phyloP scores from a whole-genome alignment of 495 filamentous ascomycete species.

The Aeminium ludgeri region DNA sequence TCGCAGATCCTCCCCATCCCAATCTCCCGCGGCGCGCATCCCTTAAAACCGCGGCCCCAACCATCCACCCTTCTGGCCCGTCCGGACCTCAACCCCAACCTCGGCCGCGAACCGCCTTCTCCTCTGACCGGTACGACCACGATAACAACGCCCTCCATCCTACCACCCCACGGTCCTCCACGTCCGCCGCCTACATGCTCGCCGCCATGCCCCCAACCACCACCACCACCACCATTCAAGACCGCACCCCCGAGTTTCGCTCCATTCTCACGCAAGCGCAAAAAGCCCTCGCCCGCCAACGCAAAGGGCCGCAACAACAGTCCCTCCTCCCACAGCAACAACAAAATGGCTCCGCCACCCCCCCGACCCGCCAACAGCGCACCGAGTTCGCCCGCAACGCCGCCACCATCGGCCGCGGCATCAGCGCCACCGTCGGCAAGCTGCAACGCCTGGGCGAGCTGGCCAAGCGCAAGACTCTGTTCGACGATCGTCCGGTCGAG shows the following conservation, averaged over 20 bases:
- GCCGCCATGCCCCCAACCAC: constrained; percentile 29
- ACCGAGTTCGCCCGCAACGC: constrained; percentile 83
- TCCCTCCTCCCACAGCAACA: constrained; percentile 64
- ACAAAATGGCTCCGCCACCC: constrained; percentile 43
- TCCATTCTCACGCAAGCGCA: constrained; percentile 74
- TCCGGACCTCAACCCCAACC: not conserved
- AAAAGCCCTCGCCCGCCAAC: constrained; percentile 16
- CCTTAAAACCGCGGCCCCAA: not conserved
- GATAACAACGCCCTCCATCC: too few species aligned
- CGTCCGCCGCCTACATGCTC: constrained; percentile 1
- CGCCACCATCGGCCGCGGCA: constrained; percentile 72
- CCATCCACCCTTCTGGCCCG: not conserved
- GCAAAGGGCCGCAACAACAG: constrained; percentile 45
- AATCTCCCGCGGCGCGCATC: not conserved
- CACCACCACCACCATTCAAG: constrained; percentile 65
- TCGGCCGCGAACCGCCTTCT: too few species aligned
- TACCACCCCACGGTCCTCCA: too few species aligned
- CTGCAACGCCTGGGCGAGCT: constrained; percentile 81
- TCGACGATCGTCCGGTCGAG: constrained; percentile 90
- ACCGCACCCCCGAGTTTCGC: constrained; percentile 87
- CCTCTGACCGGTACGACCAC: too few species aligned
- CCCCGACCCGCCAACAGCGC: constrained; percentile 25
- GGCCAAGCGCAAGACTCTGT: constrained; percentile 89
- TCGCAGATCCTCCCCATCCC: too few species aligned
- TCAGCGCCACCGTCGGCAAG: constrained; percentile 84